phyloP scores from a whole-genome alignment of 768 basidiomycete species.

The Xerocomus brunneocitrinus region DNA sequence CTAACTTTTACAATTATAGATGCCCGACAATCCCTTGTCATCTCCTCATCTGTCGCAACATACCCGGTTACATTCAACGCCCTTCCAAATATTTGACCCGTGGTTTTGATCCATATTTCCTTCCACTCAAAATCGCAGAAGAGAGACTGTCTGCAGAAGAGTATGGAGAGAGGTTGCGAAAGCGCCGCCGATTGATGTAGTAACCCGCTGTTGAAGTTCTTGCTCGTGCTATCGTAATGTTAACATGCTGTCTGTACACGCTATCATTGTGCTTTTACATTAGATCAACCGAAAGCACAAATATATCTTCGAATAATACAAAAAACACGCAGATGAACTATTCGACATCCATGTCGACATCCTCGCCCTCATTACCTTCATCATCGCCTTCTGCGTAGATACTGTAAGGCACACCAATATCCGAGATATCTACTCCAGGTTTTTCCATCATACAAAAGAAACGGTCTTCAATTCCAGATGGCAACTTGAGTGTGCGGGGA shows the following conservation, averaged over 20 bases:
- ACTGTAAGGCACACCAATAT: slow-evolving; percentile 4
- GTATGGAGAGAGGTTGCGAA: background rate
- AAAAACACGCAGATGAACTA: no score
- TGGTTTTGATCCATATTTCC: background rate
- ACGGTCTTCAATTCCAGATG: background rate
- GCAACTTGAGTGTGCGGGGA: slow-evolving; percentile 5
- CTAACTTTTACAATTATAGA: background rate
- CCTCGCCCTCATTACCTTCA: background rate
- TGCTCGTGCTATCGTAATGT: background rate
- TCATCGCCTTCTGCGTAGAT: background rate
- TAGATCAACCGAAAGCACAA: no score
- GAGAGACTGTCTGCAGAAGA: background rate
- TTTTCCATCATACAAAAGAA: slow-evolving; percentile 29
- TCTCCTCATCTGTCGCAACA: background rate
- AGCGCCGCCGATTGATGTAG: background rate
- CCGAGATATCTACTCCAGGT: slow-evolving; percentile 18
- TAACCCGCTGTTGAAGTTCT: background rate
- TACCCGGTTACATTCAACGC: background rate
- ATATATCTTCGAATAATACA: no score
- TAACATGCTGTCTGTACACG: background rate
- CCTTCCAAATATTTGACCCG: background rate
- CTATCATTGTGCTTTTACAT: no score
- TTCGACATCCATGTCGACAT: background rate
- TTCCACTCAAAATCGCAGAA: background rate
- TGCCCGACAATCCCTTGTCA: background rate